Conservation (phyloP, 1,284 basidiomycete genomes). For the Flammula alnicola region DNA sequence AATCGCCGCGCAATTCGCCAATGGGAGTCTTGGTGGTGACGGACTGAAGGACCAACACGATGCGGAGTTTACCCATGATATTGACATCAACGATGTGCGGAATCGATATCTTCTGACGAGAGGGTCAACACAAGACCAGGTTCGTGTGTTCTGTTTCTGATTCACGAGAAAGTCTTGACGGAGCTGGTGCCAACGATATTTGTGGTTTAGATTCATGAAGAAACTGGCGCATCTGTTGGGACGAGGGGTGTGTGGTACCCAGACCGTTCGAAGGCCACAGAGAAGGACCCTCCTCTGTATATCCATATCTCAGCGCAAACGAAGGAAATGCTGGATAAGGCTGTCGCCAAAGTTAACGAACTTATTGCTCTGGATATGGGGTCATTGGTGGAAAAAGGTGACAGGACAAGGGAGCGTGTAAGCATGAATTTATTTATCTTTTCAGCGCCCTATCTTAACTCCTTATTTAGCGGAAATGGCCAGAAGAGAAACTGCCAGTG, state of each 20-base stretch:
- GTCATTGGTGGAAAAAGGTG: constrained; percentile 84
- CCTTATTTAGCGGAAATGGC: constrained; percentile 82
- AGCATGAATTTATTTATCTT: background rate
- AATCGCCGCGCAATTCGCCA: constrained; percentile 85
- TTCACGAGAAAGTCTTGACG: background rate
- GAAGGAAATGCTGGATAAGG: constrained; percentile 80
- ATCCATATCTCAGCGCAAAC: constrained; percentile 90
- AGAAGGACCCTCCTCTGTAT: constrained; percentile 93
- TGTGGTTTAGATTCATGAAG: constrained; percentile 71
- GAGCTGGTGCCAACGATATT: too few species aligned
- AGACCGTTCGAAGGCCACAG: constrained; percentile 86
- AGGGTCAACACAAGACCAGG: constrained; percentile 90
- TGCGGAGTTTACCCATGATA: constrained; percentile 87
- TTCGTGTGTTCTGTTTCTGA: constrained; percentile 41
- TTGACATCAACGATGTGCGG: constrained; percentile 96
- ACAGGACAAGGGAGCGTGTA: constrained; percentile 41
- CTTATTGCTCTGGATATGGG: constrained; percentile 87
- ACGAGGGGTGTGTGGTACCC: constrained; percentile 97
- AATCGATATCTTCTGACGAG: constrained; percentile 97
- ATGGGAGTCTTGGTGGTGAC: constrained; percentile 48
- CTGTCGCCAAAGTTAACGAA: constrained; percentile 85
- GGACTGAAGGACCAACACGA: constrained; percentile 64
- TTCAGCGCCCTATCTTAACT: constrained; percentile 11
- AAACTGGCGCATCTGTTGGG: constrained; percentile 88
- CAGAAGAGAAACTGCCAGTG: constrained; percentile 91